Evolutionary conservation across 2,329 filamentous ascomycete species (phyloP).

Genomic region (Fusarium sp.): DNA sequence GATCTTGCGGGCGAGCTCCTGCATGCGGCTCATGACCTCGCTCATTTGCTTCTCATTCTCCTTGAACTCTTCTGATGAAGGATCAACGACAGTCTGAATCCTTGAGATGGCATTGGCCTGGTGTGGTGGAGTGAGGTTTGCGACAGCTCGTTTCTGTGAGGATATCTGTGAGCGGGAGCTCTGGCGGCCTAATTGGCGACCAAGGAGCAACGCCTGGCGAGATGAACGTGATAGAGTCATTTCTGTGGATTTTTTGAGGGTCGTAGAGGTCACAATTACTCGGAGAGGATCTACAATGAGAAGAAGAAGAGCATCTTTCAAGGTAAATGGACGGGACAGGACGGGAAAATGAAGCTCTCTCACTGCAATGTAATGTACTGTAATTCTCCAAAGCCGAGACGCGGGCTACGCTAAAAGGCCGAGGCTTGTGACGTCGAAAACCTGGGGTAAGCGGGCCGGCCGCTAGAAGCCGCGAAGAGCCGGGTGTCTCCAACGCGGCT

Average conservation of each 20-base stretch:
- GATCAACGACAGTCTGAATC: conserved; percentile 80
- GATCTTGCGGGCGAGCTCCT: conserved; percentile 76
- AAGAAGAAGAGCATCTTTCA: conserved; percentile 24
- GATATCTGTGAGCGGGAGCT: conserved; percentile 50
- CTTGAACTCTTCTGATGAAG: conserved; percentile 79
- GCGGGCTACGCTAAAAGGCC: conserved; percentile 37
- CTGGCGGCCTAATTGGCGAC: conserved; percentile 52
- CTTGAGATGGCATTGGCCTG: conserved; percentile 87
- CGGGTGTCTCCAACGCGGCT: conserved; percentile 27
- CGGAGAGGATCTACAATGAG: neutral
- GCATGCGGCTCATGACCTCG: conserved; percentile 75
- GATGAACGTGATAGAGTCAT: conserved; percentile 64
- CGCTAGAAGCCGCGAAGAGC: conserved; percentile 42
- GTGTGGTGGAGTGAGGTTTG: conserved; percentile 83
- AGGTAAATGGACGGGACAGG: neutral
- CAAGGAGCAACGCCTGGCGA: conserved; percentile 58
- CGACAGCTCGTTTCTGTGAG: conserved; percentile 60
- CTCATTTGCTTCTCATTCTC: conserved; percentile 85
- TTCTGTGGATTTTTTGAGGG: conserved; percentile 8
- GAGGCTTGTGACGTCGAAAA: conserved; percentile 48
- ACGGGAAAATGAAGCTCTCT: conserved; percentile 6
- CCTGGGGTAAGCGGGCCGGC: conserved; percentile 46
- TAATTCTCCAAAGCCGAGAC: conserved; percentile 32
- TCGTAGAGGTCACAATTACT: conserved; percentile 2
- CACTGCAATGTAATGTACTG: neutral